These are phyloP conservation scores for Leishmania tarentolae DNA, from an alignment of 208 protist genomes.

Conservation along the genomic window DNA sequence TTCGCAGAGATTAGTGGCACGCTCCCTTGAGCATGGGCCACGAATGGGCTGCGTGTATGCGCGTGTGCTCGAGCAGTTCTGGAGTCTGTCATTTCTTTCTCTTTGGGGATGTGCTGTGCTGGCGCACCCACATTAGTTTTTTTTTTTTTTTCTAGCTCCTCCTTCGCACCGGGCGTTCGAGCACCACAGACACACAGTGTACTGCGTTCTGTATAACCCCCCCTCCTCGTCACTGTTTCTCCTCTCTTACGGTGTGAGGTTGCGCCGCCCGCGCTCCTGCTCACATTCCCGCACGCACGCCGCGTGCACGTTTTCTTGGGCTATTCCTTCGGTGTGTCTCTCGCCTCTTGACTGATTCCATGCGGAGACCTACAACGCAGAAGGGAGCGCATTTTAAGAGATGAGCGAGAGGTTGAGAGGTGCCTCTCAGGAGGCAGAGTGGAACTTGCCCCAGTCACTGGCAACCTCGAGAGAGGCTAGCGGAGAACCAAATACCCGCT, in stretches of 20 bases:
- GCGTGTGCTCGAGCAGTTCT: background rate
- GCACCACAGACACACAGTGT: too few relatives aligned
- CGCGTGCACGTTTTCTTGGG: background rate
- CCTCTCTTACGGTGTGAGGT: background rate
- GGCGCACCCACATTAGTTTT: too few relatives aligned
- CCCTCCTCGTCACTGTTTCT: background rate
- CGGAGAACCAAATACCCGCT: conserved; percentile 6
- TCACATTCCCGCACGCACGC: background rate
- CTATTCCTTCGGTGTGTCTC: background rate
- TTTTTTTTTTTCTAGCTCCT: background rate
- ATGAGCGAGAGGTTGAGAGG: background rate
- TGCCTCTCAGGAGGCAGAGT: background rate
- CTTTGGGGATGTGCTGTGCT: too few relatives aligned
- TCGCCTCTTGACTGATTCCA: background rate
- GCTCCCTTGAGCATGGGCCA: background rate
- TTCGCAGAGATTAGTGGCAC: background rate
- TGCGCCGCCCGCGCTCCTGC: background rate
- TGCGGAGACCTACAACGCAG: background rate
- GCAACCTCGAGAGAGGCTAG: background rate
- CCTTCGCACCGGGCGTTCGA: background rate
- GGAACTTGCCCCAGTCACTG: background rate
- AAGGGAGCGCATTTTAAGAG: background rate
- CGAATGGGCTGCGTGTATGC: background rate
- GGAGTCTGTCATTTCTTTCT: too few relatives aligned
- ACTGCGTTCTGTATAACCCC: too few relatives aligned